phyloP scores from a whole-genome alignment of 306 rosid species.

The Cicer arietinum region DNA sequence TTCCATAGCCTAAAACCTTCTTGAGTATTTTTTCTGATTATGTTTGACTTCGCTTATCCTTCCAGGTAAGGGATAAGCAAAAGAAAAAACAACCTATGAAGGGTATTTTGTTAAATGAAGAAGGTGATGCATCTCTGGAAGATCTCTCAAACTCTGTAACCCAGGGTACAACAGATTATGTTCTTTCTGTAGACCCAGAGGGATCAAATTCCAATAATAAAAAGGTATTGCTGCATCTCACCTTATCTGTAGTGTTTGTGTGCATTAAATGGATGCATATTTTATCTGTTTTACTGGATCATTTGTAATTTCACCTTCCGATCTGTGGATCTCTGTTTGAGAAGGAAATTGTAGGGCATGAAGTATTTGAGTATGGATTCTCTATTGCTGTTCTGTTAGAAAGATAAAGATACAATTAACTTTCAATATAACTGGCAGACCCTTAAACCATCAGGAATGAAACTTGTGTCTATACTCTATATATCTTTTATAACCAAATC shows the following conservation, averaged over 20 bases:
- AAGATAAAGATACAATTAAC: neutral
- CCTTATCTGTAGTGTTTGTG: neutral
- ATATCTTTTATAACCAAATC: neutral
- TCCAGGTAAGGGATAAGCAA: conserved; percentile 83
- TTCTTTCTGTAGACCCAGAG: conserved; percentile 63
- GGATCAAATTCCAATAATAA: conserved; percentile 69
- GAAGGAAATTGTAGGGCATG: neutral
- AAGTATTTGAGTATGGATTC: neutral
- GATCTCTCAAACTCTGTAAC: conserved; percentile 63
- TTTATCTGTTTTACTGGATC: neutral
- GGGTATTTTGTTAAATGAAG: conserved; percentile 86
- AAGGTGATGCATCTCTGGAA: conserved; percentile 91
- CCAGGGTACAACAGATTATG: conserved; percentile 59
- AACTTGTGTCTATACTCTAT: neutral
- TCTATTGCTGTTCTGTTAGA: neutral
- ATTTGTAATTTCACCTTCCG: neutral
- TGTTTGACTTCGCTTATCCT: conserved; percentile 35
- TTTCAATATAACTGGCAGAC: neutral
- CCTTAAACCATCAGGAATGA: neutral
- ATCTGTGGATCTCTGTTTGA: neutral
- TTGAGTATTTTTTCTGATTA: conserved; percentile 30
- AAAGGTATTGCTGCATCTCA: conserved; percentile 62
- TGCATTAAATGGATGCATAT: conserved; percentile 20
- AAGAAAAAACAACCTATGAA: conserved; percentile 72
- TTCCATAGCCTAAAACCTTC: conserved; percentile 26